Percentiles rank a stretch among this genome's conserved stretches.
Conservation (phyloP, 441 rosid species). For the Manihot esculenta region DNA sequence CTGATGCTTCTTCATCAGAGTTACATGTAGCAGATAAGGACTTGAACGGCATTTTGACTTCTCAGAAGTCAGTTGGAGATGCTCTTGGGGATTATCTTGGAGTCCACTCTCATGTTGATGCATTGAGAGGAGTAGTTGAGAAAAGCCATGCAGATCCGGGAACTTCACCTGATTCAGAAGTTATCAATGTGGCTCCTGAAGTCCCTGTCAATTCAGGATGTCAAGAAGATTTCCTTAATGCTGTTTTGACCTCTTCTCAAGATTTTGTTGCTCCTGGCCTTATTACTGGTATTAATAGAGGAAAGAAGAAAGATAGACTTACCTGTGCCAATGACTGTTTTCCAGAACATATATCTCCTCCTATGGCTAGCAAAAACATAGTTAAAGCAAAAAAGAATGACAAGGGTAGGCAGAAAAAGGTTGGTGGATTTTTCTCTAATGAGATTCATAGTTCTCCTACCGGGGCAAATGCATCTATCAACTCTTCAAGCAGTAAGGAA, state of each 20-base stretch:
- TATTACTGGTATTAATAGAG: conserved; percentile 35
- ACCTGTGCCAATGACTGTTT: conserved; percentile 29
- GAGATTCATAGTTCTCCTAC: conserved; percentile 33
- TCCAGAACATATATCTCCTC: conserved; percentile 34
- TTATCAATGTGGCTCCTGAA: conserved; percentile 69
- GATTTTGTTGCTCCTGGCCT: conserved; percentile 27
- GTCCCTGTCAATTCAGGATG: conserved; percentile 40
- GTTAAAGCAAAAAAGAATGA: conserved; percentile 47
- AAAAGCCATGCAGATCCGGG: conserved; percentile 58
- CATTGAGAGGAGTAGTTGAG: conserved; percentile 40
- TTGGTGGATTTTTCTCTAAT: conserved; percentile 25
- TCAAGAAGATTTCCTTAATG: conserved; percentile 40
- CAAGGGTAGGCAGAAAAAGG: conserved; percentile 30
- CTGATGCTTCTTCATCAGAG: conserved; percentile 33
- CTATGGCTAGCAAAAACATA: conserved; percentile 31
- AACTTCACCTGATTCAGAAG: conserved; percentile 99
- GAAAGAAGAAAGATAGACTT: conserved; percentile 50
- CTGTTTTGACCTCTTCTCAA: conserved; percentile 40
- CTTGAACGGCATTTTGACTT: conserved; percentile 30
- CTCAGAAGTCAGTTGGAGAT: conserved; percentile 45
- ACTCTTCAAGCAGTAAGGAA: conserved; percentile 34
- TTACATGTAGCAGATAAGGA: conserved; percentile 30
- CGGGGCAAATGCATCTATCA: conserved; percentile 32
- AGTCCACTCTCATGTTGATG: conserved; percentile 35
- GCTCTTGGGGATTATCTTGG: conserved; percentile 38